Evolutionary conservation across 1,139 yeast species (phyloP), one percentile per base, ranked within the genome.

Genomic region (Kodamaea ohmeri): DNA sequence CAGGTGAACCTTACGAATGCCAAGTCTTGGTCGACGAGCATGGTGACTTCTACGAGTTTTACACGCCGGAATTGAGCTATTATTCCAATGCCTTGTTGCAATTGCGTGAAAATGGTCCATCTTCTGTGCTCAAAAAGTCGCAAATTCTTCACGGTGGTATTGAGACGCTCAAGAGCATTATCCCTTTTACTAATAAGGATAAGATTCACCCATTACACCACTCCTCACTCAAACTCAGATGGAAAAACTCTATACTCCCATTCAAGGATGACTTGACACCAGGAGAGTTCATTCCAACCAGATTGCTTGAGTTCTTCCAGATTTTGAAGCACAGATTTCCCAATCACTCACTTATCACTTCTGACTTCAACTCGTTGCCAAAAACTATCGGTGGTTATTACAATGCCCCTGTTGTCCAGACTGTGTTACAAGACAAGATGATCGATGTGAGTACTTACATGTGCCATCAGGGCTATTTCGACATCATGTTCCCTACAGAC

Each of bases 401-500:
- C 46, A 79, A 78, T 50, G 73, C 87, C 0, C 96, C 96, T 0
- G 92, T 86, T 1, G 95, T 87, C 0, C 96, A 87, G 53, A 87
- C 95, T 0, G 77, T 86, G 48, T 63, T 84, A 41, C 73, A 80
- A 43, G 78, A 80, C 42, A 69, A 71, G 41, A 83, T 83, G 80
- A 73, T 85, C 3, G 84, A 86, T 34, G 76, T 80, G 0, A 69
- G 80, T 25, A 79, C 92, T 0, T 86, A 82, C 56, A 82, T 87
- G 92, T 84, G 78, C 9, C 71, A 83, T 33, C 95, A 85, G 54
- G 96, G 96, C 0, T 83, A 73, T 51, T 87, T 86, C 56, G 95
- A 87, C 57, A 87, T 88, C 36, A 78, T 86, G 82, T 87, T 87
- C 54, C 87, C 95, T 5, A 87, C 96, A 0, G 85, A 87, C 52